Conservation (phyloP, 83 land plant species). For the Larix sibirica region DNA sequence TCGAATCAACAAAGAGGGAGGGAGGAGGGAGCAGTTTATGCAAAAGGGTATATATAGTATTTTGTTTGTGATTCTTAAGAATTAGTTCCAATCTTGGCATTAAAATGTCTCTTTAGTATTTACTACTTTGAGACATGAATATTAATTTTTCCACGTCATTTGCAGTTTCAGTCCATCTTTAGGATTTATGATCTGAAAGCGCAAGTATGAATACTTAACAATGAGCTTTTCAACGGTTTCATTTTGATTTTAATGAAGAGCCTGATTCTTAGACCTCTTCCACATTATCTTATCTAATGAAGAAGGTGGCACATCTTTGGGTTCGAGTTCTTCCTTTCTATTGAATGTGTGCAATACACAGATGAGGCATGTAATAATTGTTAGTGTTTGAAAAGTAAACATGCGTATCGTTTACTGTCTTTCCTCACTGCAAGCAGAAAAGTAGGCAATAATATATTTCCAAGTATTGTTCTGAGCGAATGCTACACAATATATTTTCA, state of each 20-base stretch:
- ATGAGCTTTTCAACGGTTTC: neutral
- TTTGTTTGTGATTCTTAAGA: neutral
- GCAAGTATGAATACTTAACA: neutral
- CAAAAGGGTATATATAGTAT: neutral
- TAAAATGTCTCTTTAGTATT: neutral
- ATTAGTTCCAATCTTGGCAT: neutral
- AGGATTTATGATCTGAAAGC: neutral
- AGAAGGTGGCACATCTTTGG: neutral
- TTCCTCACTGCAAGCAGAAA: neutral
- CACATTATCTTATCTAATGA: neutral
- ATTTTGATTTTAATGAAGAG: neutral
- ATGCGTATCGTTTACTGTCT: neutral
- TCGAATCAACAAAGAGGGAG: neutral
- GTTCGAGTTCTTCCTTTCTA: neutral
- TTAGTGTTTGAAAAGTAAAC: neutral
- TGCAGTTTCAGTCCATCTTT: neutral
- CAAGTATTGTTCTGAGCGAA: neutral
- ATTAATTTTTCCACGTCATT: neutral
- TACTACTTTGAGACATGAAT: neutral
- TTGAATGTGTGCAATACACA: neutral
- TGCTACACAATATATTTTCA: neutral
- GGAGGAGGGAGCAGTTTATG: neutral
- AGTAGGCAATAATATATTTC: neutral
- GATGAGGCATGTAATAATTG: neutral
- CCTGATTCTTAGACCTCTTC: neutral